Base-by-base conservation (phyloP, 2,329 filamentous ascomycete genomes). In the Colletotrichum gloeosporioides region DNA sequence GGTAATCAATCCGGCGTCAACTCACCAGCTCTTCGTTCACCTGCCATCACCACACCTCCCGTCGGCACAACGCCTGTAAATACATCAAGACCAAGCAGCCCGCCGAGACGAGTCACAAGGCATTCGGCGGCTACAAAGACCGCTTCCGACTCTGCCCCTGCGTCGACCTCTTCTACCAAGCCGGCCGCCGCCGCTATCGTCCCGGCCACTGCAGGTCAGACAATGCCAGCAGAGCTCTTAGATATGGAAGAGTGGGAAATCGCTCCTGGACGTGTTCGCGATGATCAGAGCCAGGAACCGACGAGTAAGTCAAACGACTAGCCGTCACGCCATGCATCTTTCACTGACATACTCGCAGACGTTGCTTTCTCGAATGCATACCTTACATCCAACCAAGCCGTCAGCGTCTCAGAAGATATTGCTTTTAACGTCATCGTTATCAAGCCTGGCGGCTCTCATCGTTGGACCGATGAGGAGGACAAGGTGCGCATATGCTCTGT, bases 201-300 rank as follows among this genome's bases (percentile, higher is more conserved):
- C 4, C 49, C 66, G 0, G 13, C 66, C 18, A 65, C 16, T 6
- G 44, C 10, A 13, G 69, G 34, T 3, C 65, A 71, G 1, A 25
- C 27, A 18, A 49, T 69, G 57, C 75, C 55, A 4, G 34, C 39
- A 7, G 44, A 72, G 10, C 29, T 71, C 4, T 64, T 85, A 8
- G 80, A 86, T 67, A 86, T 87, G 82, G 87, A 88, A 77, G 82
- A 82, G 4, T 88, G 87, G 87, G 87, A 89, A 78, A 77, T 88
- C 62, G 87, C 87, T 0, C 87, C 87, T 2, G 87, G 87, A 18
- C 83, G 85, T 27, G 79, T 87, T 34, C 79, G 78, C 10, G 82
- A 84, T 39, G 76, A 81, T 6, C 72, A 75, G 2, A 78, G 80
- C 12, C 62, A 63, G 9, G 55, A 49, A 1, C 78, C 80, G 2